A percentile compares a stretch with the other conserved stretches of the same genome.
Conservation (phyloP, 1,284 basidiomycete genomes). For the Moniliophthora roreri region DNA sequence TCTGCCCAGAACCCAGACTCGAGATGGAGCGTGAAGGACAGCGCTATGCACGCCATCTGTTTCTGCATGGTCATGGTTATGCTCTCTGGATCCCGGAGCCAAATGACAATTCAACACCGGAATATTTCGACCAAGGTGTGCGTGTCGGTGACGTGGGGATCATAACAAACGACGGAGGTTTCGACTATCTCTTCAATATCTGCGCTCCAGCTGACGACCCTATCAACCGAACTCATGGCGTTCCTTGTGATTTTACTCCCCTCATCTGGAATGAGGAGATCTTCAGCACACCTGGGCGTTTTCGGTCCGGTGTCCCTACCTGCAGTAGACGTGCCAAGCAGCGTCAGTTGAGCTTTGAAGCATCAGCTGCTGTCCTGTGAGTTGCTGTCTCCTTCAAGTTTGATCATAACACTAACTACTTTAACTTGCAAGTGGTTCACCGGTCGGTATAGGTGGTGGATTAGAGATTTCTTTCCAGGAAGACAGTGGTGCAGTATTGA, state of each 20-base stretch:
- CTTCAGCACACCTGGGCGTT: not conserved
- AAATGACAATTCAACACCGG: slow-evolving; percentile 15
- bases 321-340: not conserved
- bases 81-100: slow-evolving; percentile 30
- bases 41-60: slow-evolving; percentile 6
- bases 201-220: slow-evolving; percentile 11
- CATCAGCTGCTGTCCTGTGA: not conserved
- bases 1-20: too few species aligned
- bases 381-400: not conserved
- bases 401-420: too few species aligned
- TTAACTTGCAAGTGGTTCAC: too few species aligned
- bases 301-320: not conserved
- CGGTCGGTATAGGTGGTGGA: not conserved
- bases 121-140: slow-evolving; percentile 21
- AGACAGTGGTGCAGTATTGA: slow-evolving; percentile 6
- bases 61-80: slow-evolving; percentile 21
- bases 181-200: slow-evolving; percentile 21
- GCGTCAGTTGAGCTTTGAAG: not conserved
- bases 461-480: not conserved
- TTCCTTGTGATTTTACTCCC: slow-evolving; percentile 11
- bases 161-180: slow-evolving; percentile 14
- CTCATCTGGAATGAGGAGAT: not conserved
- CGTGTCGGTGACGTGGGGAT: slow-evolving; percentile 26
- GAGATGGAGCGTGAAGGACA: not conserved
- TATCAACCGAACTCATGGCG: slow-evolving; percentile 9